phyloP scores from a whole-genome alignment of 2,329 filamentous ascomycete genomes.

The Lachnellula occidentalis region DNA sequence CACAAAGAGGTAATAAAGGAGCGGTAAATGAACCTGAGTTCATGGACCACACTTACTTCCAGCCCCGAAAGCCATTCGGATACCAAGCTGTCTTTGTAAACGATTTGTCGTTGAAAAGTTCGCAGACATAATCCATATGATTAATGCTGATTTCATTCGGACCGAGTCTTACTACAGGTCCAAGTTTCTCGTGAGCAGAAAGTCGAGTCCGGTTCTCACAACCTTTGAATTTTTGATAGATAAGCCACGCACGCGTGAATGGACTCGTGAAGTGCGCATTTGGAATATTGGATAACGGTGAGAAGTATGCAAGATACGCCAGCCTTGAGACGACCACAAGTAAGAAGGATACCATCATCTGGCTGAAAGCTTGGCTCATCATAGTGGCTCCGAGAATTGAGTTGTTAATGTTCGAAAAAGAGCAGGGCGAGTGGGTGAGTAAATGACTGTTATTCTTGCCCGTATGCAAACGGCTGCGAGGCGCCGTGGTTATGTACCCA shows the following conservation, averaged over 20 bases:
- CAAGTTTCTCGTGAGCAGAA: slow-evolving; percentile 6
- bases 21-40: slow-evolving; percentile 30
- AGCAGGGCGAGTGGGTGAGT: too few species aligned
- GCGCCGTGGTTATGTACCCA: too few species aligned
- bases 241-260: slow-evolving; percentile 59
- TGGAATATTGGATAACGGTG: slow-evolving; percentile 59
- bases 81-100: slow-evolving; percentile 13
- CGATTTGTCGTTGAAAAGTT: slow-evolving; percentile 6
- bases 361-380: background rate
- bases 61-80: slow-evolving; percentile 55
- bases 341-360: background rate
- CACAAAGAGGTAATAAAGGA: background rate
- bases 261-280: slow-evolving; percentile 60
- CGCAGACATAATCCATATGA: slow-evolving; percentile 7
- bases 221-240: background rate
- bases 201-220: slow-evolving; percentile 19
- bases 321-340: background rate
- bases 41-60: slow-evolving; percentile 44
- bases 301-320: slow-evolving; percentile 34
- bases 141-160: slow-evolving; percentile 12
- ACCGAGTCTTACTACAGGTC: slow-evolving; percentile 9
- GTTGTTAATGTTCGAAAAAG: too few species aligned
- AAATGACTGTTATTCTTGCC: too few species aligned
- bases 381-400: background rate
- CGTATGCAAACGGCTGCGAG: too few species aligned